These are phyloP conservation scores for Pseudopyrenochaeta lycopersici DNA, from an alignment of 2,329 filamentous ascomycete species.

Conservation along the genomic window DNA sequence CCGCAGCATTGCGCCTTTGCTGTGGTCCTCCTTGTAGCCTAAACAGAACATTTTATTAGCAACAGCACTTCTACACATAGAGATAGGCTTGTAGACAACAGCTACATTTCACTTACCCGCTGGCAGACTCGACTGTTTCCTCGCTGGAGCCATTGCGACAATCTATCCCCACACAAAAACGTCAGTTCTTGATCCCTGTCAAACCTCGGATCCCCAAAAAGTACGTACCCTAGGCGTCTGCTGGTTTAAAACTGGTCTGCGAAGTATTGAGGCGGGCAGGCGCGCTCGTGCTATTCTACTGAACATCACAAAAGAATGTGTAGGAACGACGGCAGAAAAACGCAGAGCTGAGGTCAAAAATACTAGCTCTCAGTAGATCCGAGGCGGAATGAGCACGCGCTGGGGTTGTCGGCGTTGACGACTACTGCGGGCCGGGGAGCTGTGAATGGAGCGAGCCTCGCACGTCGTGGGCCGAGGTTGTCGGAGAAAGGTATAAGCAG, in stretches of 20 bases:
- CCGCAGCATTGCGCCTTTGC: constrained; percentile 81
- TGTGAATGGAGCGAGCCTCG: constrained; percentile 15
- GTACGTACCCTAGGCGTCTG: constrained; percentile 43
- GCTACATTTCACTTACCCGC: constrained; percentile 48
- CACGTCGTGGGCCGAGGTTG: constrained; percentile 18
- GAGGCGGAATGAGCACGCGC: constrained; percentile 32
- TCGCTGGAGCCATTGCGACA: constrained; percentile 45
- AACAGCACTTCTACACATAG: neutral
- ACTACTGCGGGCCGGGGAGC: constrained; percentile 20
- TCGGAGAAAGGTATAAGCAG: constrained; percentile 19
- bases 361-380: constrained; percentile 27
- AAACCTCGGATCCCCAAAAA: neutral
- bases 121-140: constrained; percentile 57
- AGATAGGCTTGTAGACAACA: constrained; percentile 23
- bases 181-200: constrained; percentile 13
- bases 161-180: constrained; percentile 27
- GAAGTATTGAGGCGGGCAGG: constrained; percentile 49
- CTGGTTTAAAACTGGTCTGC: constrained; percentile 38
- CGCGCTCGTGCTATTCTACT: constrained; percentile 51
- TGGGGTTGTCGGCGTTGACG: constrained; percentile 21
- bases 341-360: constrained; percentile 17
- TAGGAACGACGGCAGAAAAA: constrained; percentile 13
- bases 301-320: constrained; percentile 46
- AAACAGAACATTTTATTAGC: neutral
- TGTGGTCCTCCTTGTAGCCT: constrained; percentile 83